Evolutionary conservation across 2,329 filamentous ascomycete genomes (phyloP).

Genomic region (Phaeosphaeriaceae sp.): DNA sequence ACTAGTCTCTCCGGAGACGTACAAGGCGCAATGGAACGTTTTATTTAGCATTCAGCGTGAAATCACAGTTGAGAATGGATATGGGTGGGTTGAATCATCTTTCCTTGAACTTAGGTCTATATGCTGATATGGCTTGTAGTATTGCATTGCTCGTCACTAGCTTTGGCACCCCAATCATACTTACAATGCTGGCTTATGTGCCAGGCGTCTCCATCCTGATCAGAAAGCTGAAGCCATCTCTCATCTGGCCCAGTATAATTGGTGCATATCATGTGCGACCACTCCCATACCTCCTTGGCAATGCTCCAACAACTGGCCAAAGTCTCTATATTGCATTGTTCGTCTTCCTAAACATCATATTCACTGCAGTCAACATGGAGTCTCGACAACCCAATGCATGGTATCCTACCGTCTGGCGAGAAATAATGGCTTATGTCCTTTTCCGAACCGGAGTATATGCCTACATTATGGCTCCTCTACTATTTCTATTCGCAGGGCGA

Average conservation of each 20-base stretch:
- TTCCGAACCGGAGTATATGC: conserved; percentile 40
- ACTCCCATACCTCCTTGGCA: conserved; percentile 25
- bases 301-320: conserved; percentile 54
- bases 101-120: not conserved
- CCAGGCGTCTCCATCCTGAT: conserved; percentile 15
- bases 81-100: conserved; percentile 3
- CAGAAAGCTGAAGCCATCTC: conserved; percentile 17
- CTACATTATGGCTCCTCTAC: conserved; percentile 10
- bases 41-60: too few relatives aligned
- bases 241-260: conserved; percentile 21
- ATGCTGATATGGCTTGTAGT: not conserved
- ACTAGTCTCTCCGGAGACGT: too few relatives aligned
- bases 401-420: conserved; percentile 30
- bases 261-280: conserved; percentile 19
- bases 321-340: conserved; percentile 51
- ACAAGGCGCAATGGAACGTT: too few relatives aligned
- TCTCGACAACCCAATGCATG: conserved; percentile 40
- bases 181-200: conserved; percentile 17
- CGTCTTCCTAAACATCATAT: conserved; percentile 24
- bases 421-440: conserved; percentile 37
- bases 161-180: conserved; percentile 8
- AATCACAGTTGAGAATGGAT: too few relatives aligned
- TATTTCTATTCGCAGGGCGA: conserved; percentile 42
- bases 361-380: conserved; percentile 3
- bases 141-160: not conserved